A percentile compares a stretch with the other conserved stretches of the same genome.
phyloP scores from a whole-genome alignment of 1,284 basidiomycete species.

The Erythrobasidium hasegawianum region DNA sequence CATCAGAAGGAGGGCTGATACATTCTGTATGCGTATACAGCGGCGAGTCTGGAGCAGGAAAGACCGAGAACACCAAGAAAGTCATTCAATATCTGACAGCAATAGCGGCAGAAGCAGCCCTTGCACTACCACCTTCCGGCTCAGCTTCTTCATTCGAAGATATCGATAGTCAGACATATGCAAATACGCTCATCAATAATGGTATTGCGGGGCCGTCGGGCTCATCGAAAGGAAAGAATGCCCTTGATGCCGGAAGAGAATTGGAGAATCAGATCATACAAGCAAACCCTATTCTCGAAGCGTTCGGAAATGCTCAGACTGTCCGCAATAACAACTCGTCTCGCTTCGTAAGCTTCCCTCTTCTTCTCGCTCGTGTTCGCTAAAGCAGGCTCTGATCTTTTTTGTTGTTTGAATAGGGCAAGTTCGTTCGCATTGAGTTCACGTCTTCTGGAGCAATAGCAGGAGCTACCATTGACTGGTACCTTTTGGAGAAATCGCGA shows the following conservation, averaged over 20 bases:
- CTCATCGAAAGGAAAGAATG: slow-evolving; percentile 55
- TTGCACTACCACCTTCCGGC: slow-evolving; percentile 56
- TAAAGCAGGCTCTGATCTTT: no score
- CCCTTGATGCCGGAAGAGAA: slow-evolving; percentile 49
- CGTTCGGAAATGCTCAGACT: slow-evolving; percentile 98
- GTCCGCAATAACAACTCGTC: slow-evolving; percentile 98
- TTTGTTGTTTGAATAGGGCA: no score
- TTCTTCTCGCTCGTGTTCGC: no score
- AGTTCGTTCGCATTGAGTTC: slow-evolving; percentile 96
- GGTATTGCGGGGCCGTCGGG: slow-evolving; percentile 50
- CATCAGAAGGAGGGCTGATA: no score
- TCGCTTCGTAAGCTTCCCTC: slow-evolving; percentile 67
- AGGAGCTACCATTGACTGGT: slow-evolving; percentile 99
- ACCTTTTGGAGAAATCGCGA: slow-evolving; percentile 93
- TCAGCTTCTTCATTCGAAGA: slow-evolving; percentile 45
- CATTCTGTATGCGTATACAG: slow-evolving; percentile 52
- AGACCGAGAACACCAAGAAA: slow-evolving; percentile 99
- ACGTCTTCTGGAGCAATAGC: slow-evolving; percentile 90
- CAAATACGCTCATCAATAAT: slow-evolving; percentile 49
- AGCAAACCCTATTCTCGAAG: slow-evolving; percentile 95
- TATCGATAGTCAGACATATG: slow-evolving; percentile 43
- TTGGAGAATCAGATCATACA: slow-evolving; percentile 95
- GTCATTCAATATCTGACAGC: slow-evolving; percentile 99
- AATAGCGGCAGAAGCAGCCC: slow-evolving; percentile 74
- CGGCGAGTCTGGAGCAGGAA: slow-evolving; percentile 97